Evolutionary conservation across 163 green algal species (phyloP).

Genomic region (Scenedesmus sp.): DNA sequence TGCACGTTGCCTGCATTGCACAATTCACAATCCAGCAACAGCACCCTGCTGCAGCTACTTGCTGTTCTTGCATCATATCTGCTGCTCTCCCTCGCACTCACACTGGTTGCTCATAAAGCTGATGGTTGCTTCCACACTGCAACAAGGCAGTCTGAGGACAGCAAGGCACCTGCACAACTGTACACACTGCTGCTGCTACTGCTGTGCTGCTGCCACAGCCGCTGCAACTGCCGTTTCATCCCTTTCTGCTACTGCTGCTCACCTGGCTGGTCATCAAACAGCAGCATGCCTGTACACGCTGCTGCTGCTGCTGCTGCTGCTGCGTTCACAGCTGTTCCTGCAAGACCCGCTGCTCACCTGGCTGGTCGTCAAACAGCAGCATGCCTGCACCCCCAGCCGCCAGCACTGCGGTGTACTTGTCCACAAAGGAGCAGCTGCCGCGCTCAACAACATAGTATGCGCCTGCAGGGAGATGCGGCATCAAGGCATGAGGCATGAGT

Average conservation of each 20-base stretch:
- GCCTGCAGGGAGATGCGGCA: constrained; percentile 41
- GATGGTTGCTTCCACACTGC: too few species aligned
- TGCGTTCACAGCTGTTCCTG: neutral
- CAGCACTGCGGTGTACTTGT: constrained; percentile 72
- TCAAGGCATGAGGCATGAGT: neutral
- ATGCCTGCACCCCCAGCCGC: constrained; percentile 64
- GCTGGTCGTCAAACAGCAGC: constrained; percentile 75
- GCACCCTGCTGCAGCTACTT: too few species aligned
- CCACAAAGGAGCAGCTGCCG: constrained; percentile 80
- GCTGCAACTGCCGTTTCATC: too few species aligned
- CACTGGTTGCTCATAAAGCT: too few species aligned
- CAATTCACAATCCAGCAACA: too few species aligned
- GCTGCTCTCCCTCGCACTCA: too few species aligned
- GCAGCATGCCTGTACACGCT: neutral
- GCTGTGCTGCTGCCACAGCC: neutral
- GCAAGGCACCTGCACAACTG: neutral
- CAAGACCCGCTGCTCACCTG: constrained; percentile 43
- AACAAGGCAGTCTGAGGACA: too few species aligned
- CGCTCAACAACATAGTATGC: constrained; percentile 69
- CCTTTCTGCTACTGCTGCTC: neutral
- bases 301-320: constrained; percentile 1
- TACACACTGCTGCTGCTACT: neutral
- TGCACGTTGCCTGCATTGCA: too few species aligned
- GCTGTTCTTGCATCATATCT: too few species aligned
- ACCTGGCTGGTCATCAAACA: neutral